Evolutionary conservation across 306 rosid genomes (phyloP).

Genomic region (Gillenia trifoliata): DNA sequence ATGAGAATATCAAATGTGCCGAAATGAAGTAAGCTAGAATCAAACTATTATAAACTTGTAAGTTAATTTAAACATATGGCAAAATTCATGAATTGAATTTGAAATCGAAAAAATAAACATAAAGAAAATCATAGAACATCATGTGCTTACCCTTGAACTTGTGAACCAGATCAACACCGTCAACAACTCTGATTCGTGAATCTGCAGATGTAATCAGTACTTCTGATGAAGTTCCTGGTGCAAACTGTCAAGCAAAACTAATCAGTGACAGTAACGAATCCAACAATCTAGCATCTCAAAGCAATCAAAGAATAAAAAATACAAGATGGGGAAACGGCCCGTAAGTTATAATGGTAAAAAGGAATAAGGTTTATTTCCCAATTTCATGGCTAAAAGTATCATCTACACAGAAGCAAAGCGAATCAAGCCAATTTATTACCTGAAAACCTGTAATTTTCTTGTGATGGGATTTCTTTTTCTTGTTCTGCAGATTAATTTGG

Average conservation of each 20-base stretch:
- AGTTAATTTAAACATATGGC: neutral
- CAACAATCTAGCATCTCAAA: conserved; percentile 14
- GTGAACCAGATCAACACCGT: conserved; percentile 74
- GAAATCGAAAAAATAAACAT: conserved; percentile 12
- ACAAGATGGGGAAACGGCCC: neutral
- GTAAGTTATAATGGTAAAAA: neutral
- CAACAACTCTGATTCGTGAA: conserved; percentile 91
- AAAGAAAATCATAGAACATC: conserved; percentile 10
- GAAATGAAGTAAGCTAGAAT: neutral
- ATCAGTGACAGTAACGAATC: conserved; percentile 31
- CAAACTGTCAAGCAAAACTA: conserved; percentile 66
- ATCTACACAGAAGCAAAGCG: conserved; percentile 8
- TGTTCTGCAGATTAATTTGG: conserved; percentile 89
- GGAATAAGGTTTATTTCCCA: neutral
- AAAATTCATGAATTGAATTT: neutral
- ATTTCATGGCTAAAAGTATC: neutral
- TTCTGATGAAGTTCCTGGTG: conserved; percentile 94
- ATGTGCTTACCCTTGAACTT: conserved; percentile 78
- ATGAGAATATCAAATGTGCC: neutral
- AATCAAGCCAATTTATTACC: conserved; percentile 45
- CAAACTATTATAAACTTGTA: neutral
- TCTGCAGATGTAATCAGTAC: conserved; percentile 92
- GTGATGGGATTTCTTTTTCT: conserved; percentile 85
- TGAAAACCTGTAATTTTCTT: conserved; percentile 98
- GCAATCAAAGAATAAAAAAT: conserved; percentile 13